Evolutionary conservation across 2,329 filamentous ascomycete genomes (phyloP).

Genomic region (Chlorencoelia australis): DNA sequence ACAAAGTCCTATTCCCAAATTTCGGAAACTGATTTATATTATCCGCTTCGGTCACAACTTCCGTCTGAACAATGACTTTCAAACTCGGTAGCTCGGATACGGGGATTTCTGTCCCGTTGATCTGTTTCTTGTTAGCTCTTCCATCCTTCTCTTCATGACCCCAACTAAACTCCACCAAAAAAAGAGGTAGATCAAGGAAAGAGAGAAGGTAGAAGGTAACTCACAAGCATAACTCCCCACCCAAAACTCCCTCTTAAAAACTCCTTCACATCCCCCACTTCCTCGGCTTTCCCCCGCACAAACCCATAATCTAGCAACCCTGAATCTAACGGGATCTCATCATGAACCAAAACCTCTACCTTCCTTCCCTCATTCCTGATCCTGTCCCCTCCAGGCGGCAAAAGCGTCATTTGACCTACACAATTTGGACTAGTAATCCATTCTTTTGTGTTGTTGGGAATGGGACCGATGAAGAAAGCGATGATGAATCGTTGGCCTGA

Average conservation of each 20-base stretch:
- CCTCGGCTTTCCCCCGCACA: slow-evolving; percentile 7
- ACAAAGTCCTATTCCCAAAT: too few relatives aligned
- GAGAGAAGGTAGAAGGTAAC: slow-evolving; percentile 1
- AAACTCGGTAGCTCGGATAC: too few relatives aligned
- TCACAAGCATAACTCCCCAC: slow-evolving; percentile 23
- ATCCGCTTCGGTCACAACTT: too few relatives aligned
- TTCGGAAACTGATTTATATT: too few relatives aligned
- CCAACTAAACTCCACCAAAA: too few relatives aligned
- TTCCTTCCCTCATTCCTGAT: slow-evolving; percentile 5
- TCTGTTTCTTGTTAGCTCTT: too few relatives aligned
- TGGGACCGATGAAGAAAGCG: slow-evolving; percentile 16
- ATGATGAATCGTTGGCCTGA: slow-evolving; percentile 17
- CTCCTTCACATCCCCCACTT: slow-evolving; percentile 9
- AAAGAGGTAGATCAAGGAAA: too few relatives aligned
- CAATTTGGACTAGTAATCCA: slow-evolving; percentile 12
- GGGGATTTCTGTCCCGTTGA: too few relatives aligned
- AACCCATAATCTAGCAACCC: slow-evolving; percentile 2
- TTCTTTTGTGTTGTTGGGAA: slow-evolving; percentile 14
- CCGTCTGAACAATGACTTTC: too few relatives aligned
- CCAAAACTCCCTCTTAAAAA: slow-evolving; percentile 17
- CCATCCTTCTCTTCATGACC: too few relatives aligned
- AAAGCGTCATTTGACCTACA: slow-evolving; percentile 16
- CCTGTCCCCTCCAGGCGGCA: slow-evolving; percentile 13
- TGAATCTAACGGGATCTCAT: slow-evolving; percentile 17
- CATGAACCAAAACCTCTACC: slow-evolving; percentile 12